These are phyloP conservation scores for Barnettozyma vustinii DNA, from an alignment of 805 yeast genomes.

Conservation along the genomic window DNA sequence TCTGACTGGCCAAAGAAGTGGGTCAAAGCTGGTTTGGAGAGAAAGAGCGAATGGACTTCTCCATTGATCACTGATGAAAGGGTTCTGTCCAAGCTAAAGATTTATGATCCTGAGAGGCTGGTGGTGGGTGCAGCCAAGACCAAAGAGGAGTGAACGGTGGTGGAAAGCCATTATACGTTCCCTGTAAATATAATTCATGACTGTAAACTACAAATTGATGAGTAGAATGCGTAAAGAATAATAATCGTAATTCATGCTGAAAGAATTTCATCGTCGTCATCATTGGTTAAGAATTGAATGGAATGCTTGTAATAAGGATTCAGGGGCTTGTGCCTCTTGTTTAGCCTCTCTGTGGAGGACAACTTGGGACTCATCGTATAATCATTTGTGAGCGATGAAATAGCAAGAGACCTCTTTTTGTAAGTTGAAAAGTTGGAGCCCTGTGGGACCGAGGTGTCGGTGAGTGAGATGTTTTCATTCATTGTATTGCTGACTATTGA, in stretches of 20 bases:
- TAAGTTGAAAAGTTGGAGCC: background rate
- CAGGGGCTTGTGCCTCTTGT: background rate
- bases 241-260: background rate
- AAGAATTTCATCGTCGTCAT: conserved; percentile 2
- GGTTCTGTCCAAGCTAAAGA: conserved; percentile 47
- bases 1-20: conserved; percentile 82
- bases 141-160: background rate
- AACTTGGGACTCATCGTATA: background rate
- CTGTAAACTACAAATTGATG: background rate
- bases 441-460: background rate
- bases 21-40: conserved; percentile 71
- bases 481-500: background rate
- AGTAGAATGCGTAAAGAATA: background rate
- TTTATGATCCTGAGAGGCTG: conserved; percentile 30
- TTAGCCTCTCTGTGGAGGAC: background rate
- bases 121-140: background rate
- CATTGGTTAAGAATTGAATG: conserved; percentile 21
- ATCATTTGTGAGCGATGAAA: background rate
- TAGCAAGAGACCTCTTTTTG: background rate
- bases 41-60: conserved; percentile 83
- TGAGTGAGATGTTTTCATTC: background rate
- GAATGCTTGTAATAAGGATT: conserved; percentile 18
- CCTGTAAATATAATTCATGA: background rate
- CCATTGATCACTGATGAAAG: conserved; percentile 68
- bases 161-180: background rate